Conservation (phyloP, 192 early-diverging fungal genomes). For the Funneliformis mosseae region DNA sequence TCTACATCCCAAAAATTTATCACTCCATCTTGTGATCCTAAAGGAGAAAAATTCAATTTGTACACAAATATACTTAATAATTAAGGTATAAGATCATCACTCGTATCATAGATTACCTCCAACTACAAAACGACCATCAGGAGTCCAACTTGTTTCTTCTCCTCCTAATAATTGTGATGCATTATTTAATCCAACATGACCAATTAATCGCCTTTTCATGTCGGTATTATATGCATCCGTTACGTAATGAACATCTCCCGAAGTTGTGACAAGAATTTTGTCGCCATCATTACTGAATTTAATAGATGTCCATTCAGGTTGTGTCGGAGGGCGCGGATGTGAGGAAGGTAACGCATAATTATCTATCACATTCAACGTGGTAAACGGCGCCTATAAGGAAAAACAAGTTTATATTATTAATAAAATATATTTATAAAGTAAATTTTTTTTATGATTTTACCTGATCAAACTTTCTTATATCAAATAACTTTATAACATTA, state of each 20-base stretch:
- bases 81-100: neutral
- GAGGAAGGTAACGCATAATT: constrained; percentile 27
- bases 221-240: constrained; percentile 68
- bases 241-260: constrained; percentile 57
- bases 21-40: constrained; percentile 66
- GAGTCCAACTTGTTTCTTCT: constrained; percentile 65
- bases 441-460: constrained; percentile 3
- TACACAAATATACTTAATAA: neutral
- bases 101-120: constrained; percentile 50
- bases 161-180: constrained; percentile 39
- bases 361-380: constrained; percentile 40
- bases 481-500: constrained; percentile 67
- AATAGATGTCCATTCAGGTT: constrained; percentile 57
- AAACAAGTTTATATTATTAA: constrained; percentile 1
- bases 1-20: constrained; percentile 68
- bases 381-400: constrained; percentile 50
- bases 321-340: constrained; percentile 16
- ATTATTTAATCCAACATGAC: constrained; percentile 42
- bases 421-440: neutral
- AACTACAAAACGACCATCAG: constrained; percentile 73
- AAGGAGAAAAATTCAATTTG: neutral
- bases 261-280: constrained; percentile 67
- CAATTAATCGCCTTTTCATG: constrained; percentile 47
- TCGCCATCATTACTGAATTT: constrained; percentile 81
- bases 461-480: constrained; percentile 62